Conservation (phyloP, 768 basidiomycete species). For the Podaxis rugospora region DNA sequence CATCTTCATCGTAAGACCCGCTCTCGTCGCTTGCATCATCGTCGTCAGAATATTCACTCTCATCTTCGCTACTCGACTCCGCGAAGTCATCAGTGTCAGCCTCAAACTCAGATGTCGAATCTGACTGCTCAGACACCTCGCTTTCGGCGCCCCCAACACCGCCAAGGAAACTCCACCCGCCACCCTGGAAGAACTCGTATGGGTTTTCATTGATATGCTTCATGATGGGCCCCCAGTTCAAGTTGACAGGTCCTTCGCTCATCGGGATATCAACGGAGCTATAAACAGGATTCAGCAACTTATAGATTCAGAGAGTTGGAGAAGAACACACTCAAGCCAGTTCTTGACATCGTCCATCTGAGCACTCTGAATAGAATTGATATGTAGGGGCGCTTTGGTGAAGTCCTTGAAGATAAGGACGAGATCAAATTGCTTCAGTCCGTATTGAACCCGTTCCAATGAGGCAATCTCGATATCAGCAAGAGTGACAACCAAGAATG, state of each 20-base stretch:
- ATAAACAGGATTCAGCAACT: constrained; percentile 12
- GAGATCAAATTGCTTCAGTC: constrained; percentile 94
- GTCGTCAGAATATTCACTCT: constrained; percentile 64
- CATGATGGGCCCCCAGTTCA: constrained; percentile 99
- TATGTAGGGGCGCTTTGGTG: constrained; percentile 85
- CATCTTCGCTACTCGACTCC: constrained; percentile 52
- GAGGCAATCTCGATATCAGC: constrained; percentile 96
- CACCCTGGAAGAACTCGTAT: constrained; percentile 90
- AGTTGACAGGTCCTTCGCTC: constrained; percentile 93
- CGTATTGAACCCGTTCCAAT: constrained; percentile 94
- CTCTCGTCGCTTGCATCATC: constrained; percentile 63
- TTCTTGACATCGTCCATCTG: constrained; percentile 98
- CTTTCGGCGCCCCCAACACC: constrained; percentile 64
- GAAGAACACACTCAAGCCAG: constrained; percentile 85
- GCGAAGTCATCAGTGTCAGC: constrained; percentile 52
- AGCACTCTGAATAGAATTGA: constrained; percentile 89
- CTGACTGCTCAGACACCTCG: constrained; percentile 38
- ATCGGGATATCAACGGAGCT: constrained; percentile 97
- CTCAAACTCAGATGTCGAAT: constrained; percentile 50
- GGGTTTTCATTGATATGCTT: constrained; percentile 97
- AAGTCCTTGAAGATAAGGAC: constrained; percentile 98
- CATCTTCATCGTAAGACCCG: constrained; percentile 53
- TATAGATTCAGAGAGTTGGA: neutral
- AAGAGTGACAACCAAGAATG: constrained; percentile 93
- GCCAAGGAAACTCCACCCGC: constrained; percentile 93